A percentile compares a stretch with the other conserved stretches of the same genome.
These are phyloP conservation scores for Rhodotorula graminis DNA, from an alignment of 768 basidiomycete genomes.

Conservation along the genomic window DNA sequence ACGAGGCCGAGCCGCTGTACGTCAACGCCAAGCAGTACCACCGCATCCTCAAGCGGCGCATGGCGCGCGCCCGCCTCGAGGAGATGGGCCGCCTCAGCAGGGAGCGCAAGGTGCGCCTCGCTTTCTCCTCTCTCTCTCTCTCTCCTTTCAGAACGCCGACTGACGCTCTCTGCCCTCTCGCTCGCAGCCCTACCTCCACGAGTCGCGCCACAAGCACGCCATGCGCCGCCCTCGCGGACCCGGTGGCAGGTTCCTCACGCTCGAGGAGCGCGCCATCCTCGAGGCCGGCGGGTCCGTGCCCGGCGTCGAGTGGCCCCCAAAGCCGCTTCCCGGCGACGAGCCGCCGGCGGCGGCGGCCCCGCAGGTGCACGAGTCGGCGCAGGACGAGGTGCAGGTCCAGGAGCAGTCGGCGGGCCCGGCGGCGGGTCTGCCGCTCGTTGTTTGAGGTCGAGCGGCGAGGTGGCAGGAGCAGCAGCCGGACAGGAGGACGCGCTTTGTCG, in stretches of 20 bases:
- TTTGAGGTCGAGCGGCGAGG: no score
- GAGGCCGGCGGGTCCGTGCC: constrained; percentile 28
- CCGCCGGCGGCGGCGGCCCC: background rate
- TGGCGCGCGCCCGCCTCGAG: constrained; percentile 83
- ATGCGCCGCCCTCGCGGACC: constrained; percentile 95
- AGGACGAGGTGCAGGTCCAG: no score
- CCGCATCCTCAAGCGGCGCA: constrained; percentile 90
- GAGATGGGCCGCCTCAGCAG: constrained; percentile 88
- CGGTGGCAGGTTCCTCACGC: constrained; percentile 93
- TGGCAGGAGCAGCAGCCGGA: no score
- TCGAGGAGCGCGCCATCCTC: constrained; percentile 62
- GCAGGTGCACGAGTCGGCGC: no score
- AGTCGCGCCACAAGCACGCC: constrained; percentile 95
- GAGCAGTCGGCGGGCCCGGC: no score
- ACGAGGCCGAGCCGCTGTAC: constrained; percentile 93
- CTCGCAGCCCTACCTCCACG: constrained; percentile 87
- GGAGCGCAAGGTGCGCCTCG: constrained; percentile 67
- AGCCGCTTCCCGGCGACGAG: constrained; percentile 1
- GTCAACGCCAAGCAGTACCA: constrained; percentile 99
- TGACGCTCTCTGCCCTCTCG: background rate
- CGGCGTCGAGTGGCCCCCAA: constrained; percentile 37
- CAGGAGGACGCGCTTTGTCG: no score
- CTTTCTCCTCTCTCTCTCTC: constrained; percentile 8
- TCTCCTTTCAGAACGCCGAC: no score
- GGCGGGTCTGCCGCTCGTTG: no score